These are phyloP conservation scores for Plicaturopsis crispa DNA, from an alignment of 768 basidiomycete genomes.

Conservation along the genomic window DNA sequence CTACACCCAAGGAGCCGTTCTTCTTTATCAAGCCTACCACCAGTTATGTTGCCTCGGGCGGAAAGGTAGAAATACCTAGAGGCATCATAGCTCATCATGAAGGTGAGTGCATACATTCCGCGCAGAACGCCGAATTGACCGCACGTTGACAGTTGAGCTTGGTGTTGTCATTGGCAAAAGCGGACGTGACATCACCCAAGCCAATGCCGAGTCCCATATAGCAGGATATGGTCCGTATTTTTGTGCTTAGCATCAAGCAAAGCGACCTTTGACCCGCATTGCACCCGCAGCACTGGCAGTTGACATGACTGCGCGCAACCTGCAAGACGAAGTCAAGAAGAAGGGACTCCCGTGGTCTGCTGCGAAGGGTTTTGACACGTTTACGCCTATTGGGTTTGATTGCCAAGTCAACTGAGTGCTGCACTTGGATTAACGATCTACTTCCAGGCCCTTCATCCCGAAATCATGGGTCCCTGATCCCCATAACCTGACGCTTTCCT, in stretches of 20 bases:
- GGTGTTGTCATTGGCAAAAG: conserved; percentile 91
- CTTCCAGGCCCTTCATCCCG: conserved; percentile 71
- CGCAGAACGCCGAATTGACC: conserved; percentile 1
- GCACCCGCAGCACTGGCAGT: conserved; percentile 69
- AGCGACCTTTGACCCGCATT: too few relatives aligned
- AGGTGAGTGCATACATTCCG: conserved; percentile 37
- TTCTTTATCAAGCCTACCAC: conserved; percentile 98
- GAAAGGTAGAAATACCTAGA: conserved; percentile 76
- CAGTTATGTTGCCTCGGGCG: conserved; percentile 74
- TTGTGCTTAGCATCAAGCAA: too few relatives aligned
- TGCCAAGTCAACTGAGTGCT: conserved; percentile 3
- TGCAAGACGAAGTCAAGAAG: conserved; percentile 90
- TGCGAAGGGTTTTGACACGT: conserved; percentile 95
- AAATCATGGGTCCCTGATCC: conserved; percentile 62
- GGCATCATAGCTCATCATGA: conserved; percentile 88
- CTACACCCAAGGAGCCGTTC: conserved; percentile 86
- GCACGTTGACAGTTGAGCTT: conserved; percentile 65
- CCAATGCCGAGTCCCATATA: conserved; percentile 67
- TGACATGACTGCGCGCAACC: conserved; percentile 94
- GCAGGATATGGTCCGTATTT: conserved; percentile 78
- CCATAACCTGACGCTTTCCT: conserved; percentile 65
- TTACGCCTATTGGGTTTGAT: conserved; percentile 79
- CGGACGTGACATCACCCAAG: conserved; percentile 74
- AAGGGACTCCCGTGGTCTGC: conserved; percentile 96
- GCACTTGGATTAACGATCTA: too few relatives aligned